phyloP scores from a whole-genome alignment of 805 yeast genomes.

The Sugiyamaella smithiae region DNA sequence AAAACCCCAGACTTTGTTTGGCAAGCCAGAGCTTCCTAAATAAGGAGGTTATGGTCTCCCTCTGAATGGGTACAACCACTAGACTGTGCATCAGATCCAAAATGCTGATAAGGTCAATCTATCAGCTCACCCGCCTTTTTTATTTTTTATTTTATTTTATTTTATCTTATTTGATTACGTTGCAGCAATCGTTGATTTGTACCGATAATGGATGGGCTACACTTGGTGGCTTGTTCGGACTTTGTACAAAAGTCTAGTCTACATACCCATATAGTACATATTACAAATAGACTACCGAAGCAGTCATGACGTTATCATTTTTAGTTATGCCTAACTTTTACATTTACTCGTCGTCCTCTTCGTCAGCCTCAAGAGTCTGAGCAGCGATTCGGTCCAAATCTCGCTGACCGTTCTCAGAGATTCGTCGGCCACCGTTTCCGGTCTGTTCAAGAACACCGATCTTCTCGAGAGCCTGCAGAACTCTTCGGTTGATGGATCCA shows the following conservation, averaged over 20 bases:
- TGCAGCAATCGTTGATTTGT: too few relatives aligned
- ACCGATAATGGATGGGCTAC: too few relatives aligned
- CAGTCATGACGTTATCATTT: not conserved
- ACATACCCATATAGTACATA: not conserved
- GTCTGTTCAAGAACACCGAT: conserved; percentile 95
- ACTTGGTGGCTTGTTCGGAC: not conserved
- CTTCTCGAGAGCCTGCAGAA: conserved; percentile 96
- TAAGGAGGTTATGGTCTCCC: too few relatives aligned
- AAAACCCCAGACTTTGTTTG: conserved; percentile 16
- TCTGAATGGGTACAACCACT: too few relatives aligned
- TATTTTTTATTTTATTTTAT: too few relatives aligned
- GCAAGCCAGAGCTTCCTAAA: conserved; percentile 8
- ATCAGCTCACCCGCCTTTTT: too few relatives aligned
- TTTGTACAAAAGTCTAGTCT: not conserved
- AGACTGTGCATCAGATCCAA: too few relatives aligned
- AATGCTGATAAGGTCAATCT: too few relatives aligned
- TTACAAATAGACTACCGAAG: not conserved
- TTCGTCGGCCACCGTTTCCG: conserved; percentile 98
- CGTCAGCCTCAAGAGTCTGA: conserved; percentile 93
- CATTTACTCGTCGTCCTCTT: conserved; percentile 50
- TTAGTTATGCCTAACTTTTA: conserved; percentile 4
- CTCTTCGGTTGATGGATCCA: conserved; percentile 98
- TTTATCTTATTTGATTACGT: too few relatives aligned
- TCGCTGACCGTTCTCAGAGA: conserved; percentile 99
- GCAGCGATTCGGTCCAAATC: conserved; percentile 99